A percentile compares a stretch with the other conserved stretches of the same genome.
These are phyloP conservation scores for Proliferodiscus dingleyae DNA, from an alignment of 2,329 filamentous ascomycete genomes.

Conservation along the genomic window DNA sequence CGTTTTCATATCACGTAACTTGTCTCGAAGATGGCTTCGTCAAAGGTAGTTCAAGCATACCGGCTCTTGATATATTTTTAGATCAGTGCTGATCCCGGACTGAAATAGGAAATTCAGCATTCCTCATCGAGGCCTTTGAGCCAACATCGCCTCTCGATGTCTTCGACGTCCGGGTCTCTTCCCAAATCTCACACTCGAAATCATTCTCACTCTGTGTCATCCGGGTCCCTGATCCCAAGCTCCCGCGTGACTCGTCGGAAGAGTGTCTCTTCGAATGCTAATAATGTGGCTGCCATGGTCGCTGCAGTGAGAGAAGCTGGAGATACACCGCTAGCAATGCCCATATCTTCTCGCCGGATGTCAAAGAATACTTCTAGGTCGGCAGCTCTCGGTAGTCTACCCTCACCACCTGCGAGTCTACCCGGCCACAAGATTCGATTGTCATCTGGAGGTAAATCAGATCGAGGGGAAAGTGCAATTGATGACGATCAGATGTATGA, in stretches of 20 bases:
- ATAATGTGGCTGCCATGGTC: constrained; percentile 71
- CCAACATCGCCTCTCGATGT: constrained; percentile 56
- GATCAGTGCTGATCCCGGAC: constrained; percentile 29
- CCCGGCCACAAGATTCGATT: constrained; percentile 49
- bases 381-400: constrained; percentile 51
- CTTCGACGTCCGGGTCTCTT: constrained; percentile 52
- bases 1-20: constrained; percentile 29
- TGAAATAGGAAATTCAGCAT: constrained; percentile 56
- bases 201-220: constrained; percentile 77
- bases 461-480: constrained; percentile 57
- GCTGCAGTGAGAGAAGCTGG: constrained; percentile 63
- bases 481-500: constrained; percentile 61
- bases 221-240: constrained; percentile 69
- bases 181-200: constrained; percentile 51
- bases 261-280: constrained; percentile 76
- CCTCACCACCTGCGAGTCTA: constrained; percentile 64
- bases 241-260: constrained; percentile 90
- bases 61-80: constrained; percentile 27
- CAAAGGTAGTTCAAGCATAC: constrained; percentile 46
- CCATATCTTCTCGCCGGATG: constrained; percentile 59
- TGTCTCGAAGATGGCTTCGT: constrained; percentile 51
- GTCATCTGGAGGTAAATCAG: constrained; percentile 44
- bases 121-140: constrained; percentile 63
- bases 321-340: constrained; percentile 54
- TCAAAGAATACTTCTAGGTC: constrained; percentile 57